These are phyloP conservation scores for Rhexocercosporidium sp. DNA, from an alignment of 2,329 filamentous ascomycete genomes.

Conservation along the genomic window DNA sequence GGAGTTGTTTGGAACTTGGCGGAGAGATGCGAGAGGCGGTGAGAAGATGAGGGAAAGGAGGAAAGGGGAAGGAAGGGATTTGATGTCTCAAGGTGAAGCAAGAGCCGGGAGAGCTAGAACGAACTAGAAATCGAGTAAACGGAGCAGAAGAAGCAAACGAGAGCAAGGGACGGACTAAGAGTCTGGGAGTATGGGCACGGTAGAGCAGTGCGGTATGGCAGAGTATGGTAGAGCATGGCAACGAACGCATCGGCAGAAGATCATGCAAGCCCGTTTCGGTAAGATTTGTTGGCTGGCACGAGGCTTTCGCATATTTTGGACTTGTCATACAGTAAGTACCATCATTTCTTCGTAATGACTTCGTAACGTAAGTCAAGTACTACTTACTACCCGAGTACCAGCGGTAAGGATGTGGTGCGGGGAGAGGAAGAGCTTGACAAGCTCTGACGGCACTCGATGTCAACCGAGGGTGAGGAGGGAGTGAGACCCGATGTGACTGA, in stretches of 20 bases:
- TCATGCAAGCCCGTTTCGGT: conserved; percentile 1
- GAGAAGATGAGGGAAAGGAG: background rate
- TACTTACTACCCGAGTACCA: background rate
- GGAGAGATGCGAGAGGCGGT: background rate
- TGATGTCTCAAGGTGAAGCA: background rate
- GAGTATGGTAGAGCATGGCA: background rate
- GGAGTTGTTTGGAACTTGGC: conserved; percentile 4
- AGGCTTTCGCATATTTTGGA: background rate
- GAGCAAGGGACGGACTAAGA: too few species aligned
- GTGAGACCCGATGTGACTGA: too few species aligned
- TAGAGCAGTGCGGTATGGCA: background rate
- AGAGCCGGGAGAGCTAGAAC: background rate
- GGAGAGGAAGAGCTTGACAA: background rate
- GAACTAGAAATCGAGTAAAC: background rate
- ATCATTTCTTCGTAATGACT: too few species aligned
- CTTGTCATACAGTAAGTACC: too few species aligned
- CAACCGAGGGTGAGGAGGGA: background rate
- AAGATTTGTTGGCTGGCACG: background rate
- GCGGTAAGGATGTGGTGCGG: background rate
- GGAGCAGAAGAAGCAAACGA: background rate
- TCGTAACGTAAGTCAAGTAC: too few species aligned
- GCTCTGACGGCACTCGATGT: background rate
- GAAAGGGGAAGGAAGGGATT: background rate
- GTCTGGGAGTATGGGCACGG: too few species aligned
- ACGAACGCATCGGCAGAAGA: background rate